Conservation (phyloP, 192 early-diverging fungal species). For the Mortierella hygrophila region DNA sequence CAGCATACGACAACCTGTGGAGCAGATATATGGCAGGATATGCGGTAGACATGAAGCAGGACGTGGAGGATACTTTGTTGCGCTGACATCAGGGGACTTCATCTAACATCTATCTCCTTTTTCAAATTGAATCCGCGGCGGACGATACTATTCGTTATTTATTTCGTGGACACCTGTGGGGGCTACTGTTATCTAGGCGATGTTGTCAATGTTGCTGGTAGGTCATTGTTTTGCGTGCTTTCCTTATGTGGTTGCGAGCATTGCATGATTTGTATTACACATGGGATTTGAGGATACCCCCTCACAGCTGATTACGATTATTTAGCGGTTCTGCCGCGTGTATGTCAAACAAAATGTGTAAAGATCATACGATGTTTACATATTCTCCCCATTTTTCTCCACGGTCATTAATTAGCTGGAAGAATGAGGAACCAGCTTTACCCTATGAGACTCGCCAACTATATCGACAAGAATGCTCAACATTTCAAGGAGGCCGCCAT, state of each 20-base stretch:
- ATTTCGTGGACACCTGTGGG: neutral
- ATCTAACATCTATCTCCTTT: neutral
- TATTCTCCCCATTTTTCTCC: neutral
- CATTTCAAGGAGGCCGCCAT: constrained; percentile 21
- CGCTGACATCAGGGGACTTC: neutral
- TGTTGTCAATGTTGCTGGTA: constrained; percentile 51
- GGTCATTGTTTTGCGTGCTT: neutral
- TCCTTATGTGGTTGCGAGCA: neutral
- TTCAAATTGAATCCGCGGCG: neutral
- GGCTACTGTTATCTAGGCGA: constrained; percentile 22
- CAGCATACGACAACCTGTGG: neutral
- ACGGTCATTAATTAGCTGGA: constrained; percentile 20
- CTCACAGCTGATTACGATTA: neutral
- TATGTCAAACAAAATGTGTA: neutral
- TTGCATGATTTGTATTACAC: neutral
- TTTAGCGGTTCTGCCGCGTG: neutral
- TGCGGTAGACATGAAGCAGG: neutral
- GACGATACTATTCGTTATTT: neutral
- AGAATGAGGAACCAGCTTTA: constrained; percentile 55
- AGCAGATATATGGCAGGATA: neutral
- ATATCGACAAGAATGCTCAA: constrained; percentile 44
- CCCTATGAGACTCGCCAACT: constrained; percentile 46
- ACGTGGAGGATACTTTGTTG: neutral
- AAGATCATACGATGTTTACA: neutral
- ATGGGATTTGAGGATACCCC: neutral